Conservation (phyloP, 108 stramenopile species). For the Skeletonema grethae region DNA sequence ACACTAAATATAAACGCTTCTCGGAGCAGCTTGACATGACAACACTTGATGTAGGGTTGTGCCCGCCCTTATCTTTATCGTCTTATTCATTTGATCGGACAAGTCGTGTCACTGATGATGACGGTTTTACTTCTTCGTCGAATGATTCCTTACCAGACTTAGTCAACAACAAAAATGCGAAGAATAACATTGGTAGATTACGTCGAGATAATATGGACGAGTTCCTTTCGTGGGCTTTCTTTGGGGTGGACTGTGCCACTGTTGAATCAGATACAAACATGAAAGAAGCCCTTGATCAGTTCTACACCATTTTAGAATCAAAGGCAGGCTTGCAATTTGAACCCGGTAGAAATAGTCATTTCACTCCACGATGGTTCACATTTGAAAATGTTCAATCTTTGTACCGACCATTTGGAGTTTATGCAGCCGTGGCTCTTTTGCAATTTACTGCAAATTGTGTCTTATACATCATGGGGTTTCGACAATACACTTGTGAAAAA, state of each 20-base stretch:
- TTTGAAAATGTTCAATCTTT: conserved; percentile 64
- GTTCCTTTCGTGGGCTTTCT: conserved; percentile 87
- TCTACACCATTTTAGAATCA: conserved; percentile 42
- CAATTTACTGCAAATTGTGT: conserved; percentile 36
- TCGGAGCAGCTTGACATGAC: conserved; percentile 30
- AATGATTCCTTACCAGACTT: conserved; percentile 14
- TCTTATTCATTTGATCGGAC: conserved; percentile 11
- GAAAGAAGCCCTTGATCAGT: conserved; percentile 39
- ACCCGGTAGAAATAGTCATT: conserved; percentile 35
- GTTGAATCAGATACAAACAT: conserved; percentile 35
- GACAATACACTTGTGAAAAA: conserved; percentile 35
- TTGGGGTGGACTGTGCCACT: conserved; percentile 41
- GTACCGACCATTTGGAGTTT: conserved; percentile 75
- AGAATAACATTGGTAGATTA: conserved; percentile 6
- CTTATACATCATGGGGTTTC: conserved; percentile 58
- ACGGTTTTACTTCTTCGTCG: conserved; percentile 16
- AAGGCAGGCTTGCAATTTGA: conserved; percentile 46
- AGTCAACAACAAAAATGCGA: background rate
- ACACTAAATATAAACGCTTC: conserved; percentile 26
- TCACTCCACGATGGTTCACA: conserved; percentile 54
- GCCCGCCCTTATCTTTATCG: conserved; percentile 27
- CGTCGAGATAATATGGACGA: conserved; percentile 61
- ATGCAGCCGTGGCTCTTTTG: conserved; percentile 49
- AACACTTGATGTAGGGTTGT: conserved; percentile 28
- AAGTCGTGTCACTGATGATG: background rate